Evolutionary conservation across 2,329 filamentous ascomycete genomes (phyloP), one percentile per base, ranked within the genome.

Genomic region (Aspergillus sp.): DNA sequence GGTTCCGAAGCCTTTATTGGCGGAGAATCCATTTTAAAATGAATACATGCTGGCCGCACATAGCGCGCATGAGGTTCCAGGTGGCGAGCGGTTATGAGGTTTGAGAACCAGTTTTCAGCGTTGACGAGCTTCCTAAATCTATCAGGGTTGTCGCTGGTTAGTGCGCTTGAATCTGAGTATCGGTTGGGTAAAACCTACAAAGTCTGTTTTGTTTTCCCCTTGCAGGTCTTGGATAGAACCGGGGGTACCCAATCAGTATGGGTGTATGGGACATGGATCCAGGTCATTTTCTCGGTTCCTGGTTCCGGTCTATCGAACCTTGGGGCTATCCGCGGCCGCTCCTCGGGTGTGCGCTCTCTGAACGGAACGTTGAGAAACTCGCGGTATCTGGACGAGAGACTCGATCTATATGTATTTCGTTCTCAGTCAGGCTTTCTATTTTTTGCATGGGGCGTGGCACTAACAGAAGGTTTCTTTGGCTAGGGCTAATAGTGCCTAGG

Each of bases 51-150:
- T 3, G 74, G 70, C 11, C 67, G 66, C 11, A 77, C 73, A 57
- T 70, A 76, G 12, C 74, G 71, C 17, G 73, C 74, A 63, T 76
- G 73, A 6, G 74, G 73, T 44, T 74, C 71, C n/a, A 71, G 61
- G 63, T 77, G 74, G 11, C 74, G 70, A 44, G 73, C 71, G 55
- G 66, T 65, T 27, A 71, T 71, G 17, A 76, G 67, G 17, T 74
- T 71, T 5, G 66, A 64, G 54, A 66, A 72, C 74, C 74, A 76
- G 51, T 73, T 69, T 12, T 73, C 65, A 19, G 73, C 62, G 34
- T 70, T 70, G 20, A 75, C 64, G 17, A 74, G 69, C 22, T 67
- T 69, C 4, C 62, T 61, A n/a, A 72, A 74, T 39, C 79, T 80
- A 34, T 46, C 5, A n/a, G 11, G 37, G 15, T 17, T 12, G 27